Percentiles rank a stretch among this genome's conserved stretches.
phyloP scores from a whole-genome alignment of 768 basidiomycete species.

The Tremella yokohamensis region DNA sequence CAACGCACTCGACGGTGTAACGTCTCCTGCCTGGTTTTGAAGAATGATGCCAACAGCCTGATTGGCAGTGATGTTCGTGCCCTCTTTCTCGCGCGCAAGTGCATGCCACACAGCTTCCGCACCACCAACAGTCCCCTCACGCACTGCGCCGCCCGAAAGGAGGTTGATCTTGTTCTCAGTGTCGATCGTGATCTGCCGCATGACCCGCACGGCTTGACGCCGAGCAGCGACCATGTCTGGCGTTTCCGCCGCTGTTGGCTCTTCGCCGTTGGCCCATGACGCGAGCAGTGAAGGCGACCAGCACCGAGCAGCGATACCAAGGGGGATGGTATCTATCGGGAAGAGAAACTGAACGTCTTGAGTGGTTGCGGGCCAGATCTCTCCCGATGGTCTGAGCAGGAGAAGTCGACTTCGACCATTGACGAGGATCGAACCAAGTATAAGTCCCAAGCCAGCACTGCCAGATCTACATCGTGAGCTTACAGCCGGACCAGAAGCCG shows the following conservation, averaged over 20 bases:
- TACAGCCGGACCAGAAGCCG: too few species aligned
- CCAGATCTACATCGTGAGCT: constrained; percentile 20
- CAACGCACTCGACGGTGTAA: constrained; percentile 22
- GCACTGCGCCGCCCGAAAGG: constrained; percentile 13
- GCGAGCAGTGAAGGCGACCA: constrained; percentile 30
- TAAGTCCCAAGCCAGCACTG: constrained; percentile 25
- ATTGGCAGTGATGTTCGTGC: neutral
- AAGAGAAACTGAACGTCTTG: constrained; percentile 49
- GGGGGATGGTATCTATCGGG: constrained; percentile 30
- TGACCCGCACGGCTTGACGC: constrained; percentile 61
- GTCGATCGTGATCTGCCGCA: constrained; percentile 58
- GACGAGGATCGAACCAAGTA: constrained; percentile 36
- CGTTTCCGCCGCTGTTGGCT: neutral
- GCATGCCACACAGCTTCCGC: constrained; percentile 26
- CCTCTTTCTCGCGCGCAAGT: constrained; percentile 11
- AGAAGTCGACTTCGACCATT: constrained; percentile 32
- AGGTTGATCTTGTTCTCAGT: constrained; percentile 54
- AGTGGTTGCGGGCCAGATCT: constrained; percentile 36
- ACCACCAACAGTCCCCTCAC: constrained; percentile 44
- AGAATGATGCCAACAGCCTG: too few species aligned
- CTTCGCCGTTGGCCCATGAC: constrained; percentile 18
- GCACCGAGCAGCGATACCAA: constrained; percentile 20
- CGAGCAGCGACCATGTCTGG: constrained; percentile 59
- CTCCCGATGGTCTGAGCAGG: constrained; percentile 37
- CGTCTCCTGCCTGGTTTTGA: neutral